Evolutionary conservation across 768 basidiomycete species (phyloP).

Genomic region (Mycena latifolia): DNA sequence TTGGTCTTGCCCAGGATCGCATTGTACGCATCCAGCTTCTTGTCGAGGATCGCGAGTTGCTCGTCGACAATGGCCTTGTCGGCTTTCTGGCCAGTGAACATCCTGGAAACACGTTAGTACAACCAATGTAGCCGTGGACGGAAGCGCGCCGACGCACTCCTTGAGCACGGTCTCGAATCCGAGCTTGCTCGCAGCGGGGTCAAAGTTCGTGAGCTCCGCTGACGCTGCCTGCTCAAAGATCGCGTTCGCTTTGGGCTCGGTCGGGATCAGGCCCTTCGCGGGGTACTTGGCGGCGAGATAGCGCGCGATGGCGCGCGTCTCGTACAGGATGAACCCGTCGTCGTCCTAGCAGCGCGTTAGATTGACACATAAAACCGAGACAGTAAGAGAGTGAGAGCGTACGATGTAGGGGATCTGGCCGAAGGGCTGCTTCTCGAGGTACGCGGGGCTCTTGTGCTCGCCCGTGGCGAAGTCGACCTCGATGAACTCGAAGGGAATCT

Average conservation of each 20-base stretch:
- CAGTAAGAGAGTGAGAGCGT: background rate
- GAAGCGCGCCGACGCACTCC: background rate
- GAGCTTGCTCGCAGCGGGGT: too few species aligned
- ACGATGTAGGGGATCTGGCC: slow-evolving; percentile 1
- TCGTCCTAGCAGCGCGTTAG: background rate
- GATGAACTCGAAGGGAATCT: too few species aligned
- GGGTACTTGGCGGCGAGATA: too few species aligned
- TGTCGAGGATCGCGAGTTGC: background rate
- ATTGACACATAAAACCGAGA: background rate
- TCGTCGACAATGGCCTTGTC: background rate
- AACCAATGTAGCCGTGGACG: too few species aligned
- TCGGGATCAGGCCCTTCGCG: too few species aligned
- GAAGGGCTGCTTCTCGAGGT: too few species aligned
- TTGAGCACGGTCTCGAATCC: background rate
- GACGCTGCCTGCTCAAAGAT: too few species aligned
- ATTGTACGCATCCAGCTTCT: background rate
- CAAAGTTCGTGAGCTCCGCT: too few species aligned
- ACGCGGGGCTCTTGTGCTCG: background rate
- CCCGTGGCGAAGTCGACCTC: background rate
- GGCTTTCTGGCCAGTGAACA: background rate
- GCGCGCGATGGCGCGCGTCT: too few species aligned
- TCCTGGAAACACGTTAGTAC: background rate
- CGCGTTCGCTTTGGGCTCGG: too few species aligned
- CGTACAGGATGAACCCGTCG: too few species aligned
- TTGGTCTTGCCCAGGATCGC: too few species aligned